A percentile compares a stretch with the other conserved stretches of the same genome.
These are phyloP conservation scores for Penicillium decumbens DNA, from an alignment of 2,329 filamentous ascomycete genomes.

Conservation along the genomic window DNA sequence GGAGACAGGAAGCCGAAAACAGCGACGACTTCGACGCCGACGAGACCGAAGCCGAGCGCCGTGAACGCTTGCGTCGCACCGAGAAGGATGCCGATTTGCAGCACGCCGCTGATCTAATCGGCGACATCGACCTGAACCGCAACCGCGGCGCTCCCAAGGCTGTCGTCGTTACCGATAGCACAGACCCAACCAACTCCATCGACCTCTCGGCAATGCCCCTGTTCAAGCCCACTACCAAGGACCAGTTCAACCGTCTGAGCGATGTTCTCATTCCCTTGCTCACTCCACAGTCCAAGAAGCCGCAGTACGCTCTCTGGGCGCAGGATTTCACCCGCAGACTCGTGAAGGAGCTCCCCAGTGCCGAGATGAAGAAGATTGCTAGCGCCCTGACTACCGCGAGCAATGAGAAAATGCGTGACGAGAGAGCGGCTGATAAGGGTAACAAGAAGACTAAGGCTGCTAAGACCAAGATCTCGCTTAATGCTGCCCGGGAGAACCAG, in stretches of 20 bases:
- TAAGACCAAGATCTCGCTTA: conserved; percentile 86
- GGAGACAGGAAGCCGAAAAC: conserved; percentile 54
- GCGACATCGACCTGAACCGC: conserved; percentile 65
- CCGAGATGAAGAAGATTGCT: conserved; percentile 94
- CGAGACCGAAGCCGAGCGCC: conserved; percentile 65
- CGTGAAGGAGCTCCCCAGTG: conserved; percentile 78
- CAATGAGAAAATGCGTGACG: conserved; percentile 98
- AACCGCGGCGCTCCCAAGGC: conserved; percentile 60
- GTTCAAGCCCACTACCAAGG: conserved; percentile 85
- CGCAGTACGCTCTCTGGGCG: conserved; percentile 83
- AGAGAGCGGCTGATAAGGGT: conserved; percentile 89
- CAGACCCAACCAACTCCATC: conserved; percentile 71
- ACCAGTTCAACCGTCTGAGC: conserved; percentile 76
- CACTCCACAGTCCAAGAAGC: conserved; percentile 70
- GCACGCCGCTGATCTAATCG: conserved; percentile 89
- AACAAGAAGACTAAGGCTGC: conserved; percentile 96
- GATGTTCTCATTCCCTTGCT: conserved; percentile 76
- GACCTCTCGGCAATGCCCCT: conserved; percentile 75
- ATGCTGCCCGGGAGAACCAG: conserved; percentile 55
- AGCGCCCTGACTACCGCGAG: conserved; percentile 80
- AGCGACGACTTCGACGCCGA: conserved; percentile 58
- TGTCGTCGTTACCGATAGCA: conserved; percentile 61
- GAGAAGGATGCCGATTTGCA: conserved; percentile 85
- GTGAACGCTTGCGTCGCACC: conserved; percentile 68
- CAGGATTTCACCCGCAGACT: conserved; percentile 88